phyloP scores from a whole-genome alignment of 2,329 filamentous ascomycete genomes.

The Triangularia verruculosa region DNA sequence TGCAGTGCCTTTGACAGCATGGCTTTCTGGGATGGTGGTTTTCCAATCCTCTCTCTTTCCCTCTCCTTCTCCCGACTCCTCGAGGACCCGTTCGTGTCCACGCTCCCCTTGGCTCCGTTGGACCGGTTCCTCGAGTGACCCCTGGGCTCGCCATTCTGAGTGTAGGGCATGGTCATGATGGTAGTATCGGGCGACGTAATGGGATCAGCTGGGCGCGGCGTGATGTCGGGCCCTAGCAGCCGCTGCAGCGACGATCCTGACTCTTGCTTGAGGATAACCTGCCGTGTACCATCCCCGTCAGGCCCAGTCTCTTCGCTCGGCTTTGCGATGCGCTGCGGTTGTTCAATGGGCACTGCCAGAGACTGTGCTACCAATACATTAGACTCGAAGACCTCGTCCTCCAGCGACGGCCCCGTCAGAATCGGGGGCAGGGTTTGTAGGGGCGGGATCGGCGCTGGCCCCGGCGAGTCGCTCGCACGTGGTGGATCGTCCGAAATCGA shows the following conservation, averaged over 20 bases:
- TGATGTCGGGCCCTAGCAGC: slow-evolving; percentile 14
- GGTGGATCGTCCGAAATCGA: slow-evolving; percentile 33
- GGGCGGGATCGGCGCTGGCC: slow-evolving; percentile 29
- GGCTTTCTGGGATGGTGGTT: slow-evolving; percentile 75
- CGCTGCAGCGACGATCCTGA: slow-evolving; percentile 22
- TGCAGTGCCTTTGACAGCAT: slow-evolving; percentile 96
- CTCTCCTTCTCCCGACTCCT: slow-evolving; percentile 26
- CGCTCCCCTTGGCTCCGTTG: slow-evolving; percentile 43
- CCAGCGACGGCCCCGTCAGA: slow-evolving; percentile 40
- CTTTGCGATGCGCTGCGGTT: slow-evolving; percentile 8
- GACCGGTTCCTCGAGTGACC: slow-evolving; percentile 48
- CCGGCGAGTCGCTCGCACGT: slow-evolving; percentile 25
- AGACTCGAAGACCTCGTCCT: slow-evolving; percentile 33
- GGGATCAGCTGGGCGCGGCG: slow-evolving; percentile 20
- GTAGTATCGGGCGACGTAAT: background rate
- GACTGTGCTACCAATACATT: slow-evolving; percentile 19
- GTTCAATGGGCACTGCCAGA: slow-evolving; percentile 11
- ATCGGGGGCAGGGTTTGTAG: slow-evolving; percentile 41
- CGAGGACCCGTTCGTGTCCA: slow-evolving; percentile 40
- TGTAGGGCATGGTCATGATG: slow-evolving; percentile 34
- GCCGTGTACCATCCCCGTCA: slow-evolving; percentile 29
- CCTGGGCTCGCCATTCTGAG: slow-evolving; percentile 33
- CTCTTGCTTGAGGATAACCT: slow-evolving; percentile 20
- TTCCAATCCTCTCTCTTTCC: slow-evolving; percentile 29
- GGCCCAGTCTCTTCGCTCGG: slow-evolving; percentile 16